Evolutionary conservation across 179 eudicot species (phyloP), one percentile per base, ranked within the genome.

Genomic region (Silene vulgaris): DNA sequence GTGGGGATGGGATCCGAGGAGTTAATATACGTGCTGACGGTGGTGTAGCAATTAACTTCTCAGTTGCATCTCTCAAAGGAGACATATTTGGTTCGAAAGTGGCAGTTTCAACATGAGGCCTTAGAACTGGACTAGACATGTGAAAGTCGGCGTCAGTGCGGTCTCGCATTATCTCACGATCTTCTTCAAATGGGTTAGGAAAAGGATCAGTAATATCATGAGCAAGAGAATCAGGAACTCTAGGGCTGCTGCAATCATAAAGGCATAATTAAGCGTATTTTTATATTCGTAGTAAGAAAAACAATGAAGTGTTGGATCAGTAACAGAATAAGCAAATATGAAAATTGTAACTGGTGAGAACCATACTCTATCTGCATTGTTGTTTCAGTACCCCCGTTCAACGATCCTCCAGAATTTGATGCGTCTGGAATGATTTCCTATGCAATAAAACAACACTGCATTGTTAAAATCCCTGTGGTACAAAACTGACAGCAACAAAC

Each of bases 131-230:
- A 63, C 74, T 72, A 8, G 76, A 71, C 16, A 65, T 50, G n/a
- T 23, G 73, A 66, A 71, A 65, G 62, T 78, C 84, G 77, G 56
- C 69, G 8, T 8, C 75, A 72, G 3, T 54, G 50, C 81, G 79
- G 66, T 88, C 90, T 67, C 97, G 96, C 88, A 85, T 71, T 3
- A 48, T 28, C 82, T 90, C 97, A 65, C 79, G 61, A 65, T 71
- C 72, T 26, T 75, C 79, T 69, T 64, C 83, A 32, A 17, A 37
- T 7, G 43, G 79, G 57, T 37, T 79, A 37, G 80, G 81, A 68
- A 71, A 74, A 48, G 68, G 73, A 72, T 76, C 69, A 50, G 1
- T 57, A 28, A n/a, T 65, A 63, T 19, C 79, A 37, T 30, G 60
- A 76, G 19, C 16, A 57, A 50, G 63, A 67, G 69, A 63, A 59